These are phyloP conservation scores for Cyclotella distinguenda DNA, from an alignment of 108 stramenopile species.

Conservation along the genomic window DNA sequence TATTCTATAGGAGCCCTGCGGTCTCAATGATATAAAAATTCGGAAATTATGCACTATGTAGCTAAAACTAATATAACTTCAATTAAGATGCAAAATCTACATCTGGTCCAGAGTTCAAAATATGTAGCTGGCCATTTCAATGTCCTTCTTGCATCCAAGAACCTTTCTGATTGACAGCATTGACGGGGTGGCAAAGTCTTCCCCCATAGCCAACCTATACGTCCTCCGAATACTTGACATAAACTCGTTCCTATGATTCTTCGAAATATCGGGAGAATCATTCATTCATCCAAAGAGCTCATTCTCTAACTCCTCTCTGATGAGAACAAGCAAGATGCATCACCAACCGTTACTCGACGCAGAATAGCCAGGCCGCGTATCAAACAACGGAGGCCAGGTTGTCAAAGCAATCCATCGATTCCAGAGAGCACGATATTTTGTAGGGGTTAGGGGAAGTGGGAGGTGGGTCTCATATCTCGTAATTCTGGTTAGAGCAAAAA, in stretches of 20 bases:
- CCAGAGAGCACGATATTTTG: constrained; percentile 30
- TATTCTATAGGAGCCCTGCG: too few species aligned
- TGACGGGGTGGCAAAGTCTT: constrained; percentile 32
- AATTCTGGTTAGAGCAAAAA: constrained; percentile 33
- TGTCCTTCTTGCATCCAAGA: constrained; percentile 17
- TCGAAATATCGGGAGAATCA: constrained; percentile 23
- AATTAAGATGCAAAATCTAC: too few species aligned
- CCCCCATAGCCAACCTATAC: constrained; percentile 21
- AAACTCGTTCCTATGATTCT: constrained; percentile 16
- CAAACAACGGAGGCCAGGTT: constrained; percentile 31
- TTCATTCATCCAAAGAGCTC: constrained; percentile 31
- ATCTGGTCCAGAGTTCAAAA: too few species aligned
- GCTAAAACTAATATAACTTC: too few species aligned
- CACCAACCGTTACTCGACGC: constrained; percentile 22
- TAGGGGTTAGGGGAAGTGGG: not conserved
- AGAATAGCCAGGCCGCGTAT: constrained; percentile 41
- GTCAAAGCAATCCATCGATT: constrained; percentile 36
- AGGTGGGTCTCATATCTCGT: constrained; percentile 8
- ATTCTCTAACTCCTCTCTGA: constrained; percentile 28
- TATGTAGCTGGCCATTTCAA: too few species aligned
- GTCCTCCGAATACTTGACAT: constrained; percentile 9
- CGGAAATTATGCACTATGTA: too few species aligned
- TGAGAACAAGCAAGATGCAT: constrained; percentile 13
- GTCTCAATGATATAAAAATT: too few species aligned
- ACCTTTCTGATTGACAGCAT: constrained; percentile 14